These are phyloP conservation scores for Ilex asprella DNA, from an alignment of 257 asterid genomes.

Conservation along the genomic window DNA sequence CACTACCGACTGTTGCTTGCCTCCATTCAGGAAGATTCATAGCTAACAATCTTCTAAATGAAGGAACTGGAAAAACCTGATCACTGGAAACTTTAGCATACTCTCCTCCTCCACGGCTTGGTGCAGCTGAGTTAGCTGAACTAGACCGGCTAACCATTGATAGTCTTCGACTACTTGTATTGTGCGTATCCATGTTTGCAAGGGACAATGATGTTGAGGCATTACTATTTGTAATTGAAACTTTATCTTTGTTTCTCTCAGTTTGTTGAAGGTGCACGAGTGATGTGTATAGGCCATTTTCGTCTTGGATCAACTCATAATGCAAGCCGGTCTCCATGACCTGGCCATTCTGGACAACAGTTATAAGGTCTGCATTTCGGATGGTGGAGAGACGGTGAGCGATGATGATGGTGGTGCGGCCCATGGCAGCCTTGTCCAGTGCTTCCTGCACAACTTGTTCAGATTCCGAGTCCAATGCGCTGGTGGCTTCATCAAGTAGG, in stretches of 20 bases:
- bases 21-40: slow-evolving; percentile 94
- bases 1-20: slow-evolving; percentile 58
- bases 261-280: slow-evolving; percentile 68
- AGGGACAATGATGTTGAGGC: slow-evolving; percentile 17
- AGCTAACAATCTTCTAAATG: slow-evolving; percentile 60
- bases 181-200: slow-evolving; percentile 24
- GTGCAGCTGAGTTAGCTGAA: slow-evolving; percentile 42
- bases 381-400: slow-evolving; percentile 96
- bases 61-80: slow-evolving; percentile 50
- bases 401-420: slow-evolving; percentile 74
- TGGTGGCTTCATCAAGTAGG: slow-evolving; percentile 90
- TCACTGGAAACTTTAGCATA: slow-evolving; percentile 14
- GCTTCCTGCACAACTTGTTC: slow-evolving; percentile 82
- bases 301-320: slow-evolving; percentile 36
- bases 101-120: slow-evolving; percentile 19
- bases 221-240: background rate
- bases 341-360: slow-evolving; percentile 62
- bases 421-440: slow-evolving; percentile 72
- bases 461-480: slow-evolving; percentile 86
- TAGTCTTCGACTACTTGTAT: slow-evolving; percentile 45
- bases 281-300: slow-evolving; percentile 45
- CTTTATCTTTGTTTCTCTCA: slow-evolving; percentile 19
- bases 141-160: slow-evolving; percentile 53
- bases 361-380: slow-evolving; percentile 69
- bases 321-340: slow-evolving; percentile 71